Evolutionary conservation across 1,139 yeast genomes (phyloP).

Genomic region (Geotrichum klebahnii): DNA sequence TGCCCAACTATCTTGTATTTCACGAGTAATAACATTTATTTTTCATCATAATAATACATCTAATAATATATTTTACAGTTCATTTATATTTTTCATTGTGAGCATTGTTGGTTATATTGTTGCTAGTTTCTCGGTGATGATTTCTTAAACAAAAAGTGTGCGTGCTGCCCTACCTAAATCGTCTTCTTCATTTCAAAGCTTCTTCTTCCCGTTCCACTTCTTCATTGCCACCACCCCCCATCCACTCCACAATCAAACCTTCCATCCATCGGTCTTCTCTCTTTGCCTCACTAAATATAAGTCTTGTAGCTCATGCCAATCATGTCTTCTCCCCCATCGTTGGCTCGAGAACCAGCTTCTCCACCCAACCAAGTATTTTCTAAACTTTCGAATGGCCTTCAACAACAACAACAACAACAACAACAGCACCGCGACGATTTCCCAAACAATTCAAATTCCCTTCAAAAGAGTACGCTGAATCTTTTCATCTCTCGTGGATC

Average conservation of each 20-base stretch:
- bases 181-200: neutral
- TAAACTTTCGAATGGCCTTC: conserved; percentile 11
- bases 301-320: too few relatives aligned
- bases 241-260: conserved; percentile 40
- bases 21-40: conserved; percentile 46
- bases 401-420: conserved; percentile 13
- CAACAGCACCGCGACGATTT: conserved; percentile 15
- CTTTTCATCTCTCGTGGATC: neutral
- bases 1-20: conserved; percentile 89
- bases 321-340: conserved; percentile 18
- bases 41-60: neutral
- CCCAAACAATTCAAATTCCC: conserved; percentile 3
- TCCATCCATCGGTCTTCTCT: conserved; percentile 23
- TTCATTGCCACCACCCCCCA: conserved; percentile 58
- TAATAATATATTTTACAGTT: neutral
- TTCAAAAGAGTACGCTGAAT: conserved; percentile 2
- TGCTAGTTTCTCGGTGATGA: neutral
- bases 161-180: too few relatives aligned
- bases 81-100: too few relatives aligned
- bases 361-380: conserved; percentile 15
- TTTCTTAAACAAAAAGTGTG: too few relatives aligned
- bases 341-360: conserved; percentile 15
- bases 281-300: neutral
- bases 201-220: neutral
- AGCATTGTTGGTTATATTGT: too few relatives aligned